phyloP scores from a whole-genome alignment of 331 rosid genomes.

The Rhamnella rubrinervis region DNA sequence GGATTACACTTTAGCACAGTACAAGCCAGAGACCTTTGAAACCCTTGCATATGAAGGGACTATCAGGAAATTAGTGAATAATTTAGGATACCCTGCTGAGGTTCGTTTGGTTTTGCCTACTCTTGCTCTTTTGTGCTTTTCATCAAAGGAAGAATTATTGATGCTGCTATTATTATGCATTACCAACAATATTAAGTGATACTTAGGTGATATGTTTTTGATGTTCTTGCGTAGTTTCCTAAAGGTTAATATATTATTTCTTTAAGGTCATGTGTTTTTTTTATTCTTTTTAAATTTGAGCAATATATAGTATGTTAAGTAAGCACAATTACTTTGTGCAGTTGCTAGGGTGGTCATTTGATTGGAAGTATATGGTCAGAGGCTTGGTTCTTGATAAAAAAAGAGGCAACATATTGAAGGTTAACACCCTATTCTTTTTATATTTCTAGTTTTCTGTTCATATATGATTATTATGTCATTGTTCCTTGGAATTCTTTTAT shows the following conservation, averaged over 20 bases:
- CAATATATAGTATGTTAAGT: constrained; percentile 27
- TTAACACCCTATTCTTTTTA: constrained; percentile 24
- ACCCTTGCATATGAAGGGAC: constrained; percentile 98
- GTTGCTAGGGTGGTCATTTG: constrained; percentile 86
- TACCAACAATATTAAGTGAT: no score
- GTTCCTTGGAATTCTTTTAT: constrained; percentile 8
- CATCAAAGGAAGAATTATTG: not conserved
- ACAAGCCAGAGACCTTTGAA: constrained; percentile 95
- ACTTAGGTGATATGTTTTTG: no score
- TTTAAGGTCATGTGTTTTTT: not conserved
- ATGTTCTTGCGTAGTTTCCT: no score
- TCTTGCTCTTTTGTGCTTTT: constrained; percentile 9
- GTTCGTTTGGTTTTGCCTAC: constrained; percentile 37
- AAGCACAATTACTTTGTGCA: constrained; percentile 38
- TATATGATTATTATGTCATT: constrained; percentile 3
- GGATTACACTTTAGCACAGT: constrained; percentile 98
- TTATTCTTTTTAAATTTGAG: constrained; percentile 11
- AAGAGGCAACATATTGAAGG: constrained; percentile 99
- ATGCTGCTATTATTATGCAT: no score
- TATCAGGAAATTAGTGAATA: constrained; percentile 72
- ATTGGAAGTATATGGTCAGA: constrained; percentile 97
- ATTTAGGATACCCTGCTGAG: constrained; percentile 87
- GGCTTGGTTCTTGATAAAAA: constrained; percentile 98
- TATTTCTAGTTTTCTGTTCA: no score
- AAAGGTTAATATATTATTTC: not conserved